Evolutionary conservation across 169 alveolate genomes (phyloP).

Genomic region (Plasmodium sp.): DNA sequence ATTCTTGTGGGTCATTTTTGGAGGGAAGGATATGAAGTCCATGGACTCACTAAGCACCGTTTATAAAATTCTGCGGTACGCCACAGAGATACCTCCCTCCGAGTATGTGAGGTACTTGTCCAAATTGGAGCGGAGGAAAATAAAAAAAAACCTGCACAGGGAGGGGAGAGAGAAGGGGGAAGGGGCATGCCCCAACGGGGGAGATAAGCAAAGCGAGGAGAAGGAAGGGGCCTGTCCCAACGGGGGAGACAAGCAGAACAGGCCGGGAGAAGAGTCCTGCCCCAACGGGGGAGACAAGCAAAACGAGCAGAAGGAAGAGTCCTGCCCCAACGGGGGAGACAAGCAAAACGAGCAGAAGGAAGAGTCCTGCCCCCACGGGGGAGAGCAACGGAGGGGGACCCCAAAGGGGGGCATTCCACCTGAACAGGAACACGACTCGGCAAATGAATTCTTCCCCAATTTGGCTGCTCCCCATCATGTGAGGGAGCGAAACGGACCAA

Average conservation of each 20-base stretch:
- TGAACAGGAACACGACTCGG: not conserved
- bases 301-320: no score
- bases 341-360: no score
- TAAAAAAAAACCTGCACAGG: constrained; percentile 1
- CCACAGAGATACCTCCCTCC: constrained; percentile 72
- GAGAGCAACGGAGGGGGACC: not conserved
- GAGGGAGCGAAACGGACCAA: not conserved
- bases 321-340: not conserved
- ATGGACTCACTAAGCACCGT: constrained; percentile 63
- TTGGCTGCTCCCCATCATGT: not conserved
- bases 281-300: not conserved
- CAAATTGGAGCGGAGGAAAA: constrained; percentile 20
- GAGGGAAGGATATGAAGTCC: constrained; percentile 73
- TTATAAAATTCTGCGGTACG: constrained; percentile 50
- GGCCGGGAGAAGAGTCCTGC: no score
- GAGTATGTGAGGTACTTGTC: constrained; percentile 44
- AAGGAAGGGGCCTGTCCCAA: not conserved
- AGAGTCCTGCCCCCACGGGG: not conserved
- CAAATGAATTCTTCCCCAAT: not conserved
- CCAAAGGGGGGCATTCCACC: not conserved
- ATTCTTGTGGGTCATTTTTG: constrained; percentile 60
- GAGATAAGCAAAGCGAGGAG: no score
- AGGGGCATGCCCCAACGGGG: not conserved
- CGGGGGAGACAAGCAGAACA: no score
- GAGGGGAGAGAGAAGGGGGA: not conserved